Conservation (phyloP, 495 filamentous ascomycete species). For the Margaritispora aquatica region DNA sequence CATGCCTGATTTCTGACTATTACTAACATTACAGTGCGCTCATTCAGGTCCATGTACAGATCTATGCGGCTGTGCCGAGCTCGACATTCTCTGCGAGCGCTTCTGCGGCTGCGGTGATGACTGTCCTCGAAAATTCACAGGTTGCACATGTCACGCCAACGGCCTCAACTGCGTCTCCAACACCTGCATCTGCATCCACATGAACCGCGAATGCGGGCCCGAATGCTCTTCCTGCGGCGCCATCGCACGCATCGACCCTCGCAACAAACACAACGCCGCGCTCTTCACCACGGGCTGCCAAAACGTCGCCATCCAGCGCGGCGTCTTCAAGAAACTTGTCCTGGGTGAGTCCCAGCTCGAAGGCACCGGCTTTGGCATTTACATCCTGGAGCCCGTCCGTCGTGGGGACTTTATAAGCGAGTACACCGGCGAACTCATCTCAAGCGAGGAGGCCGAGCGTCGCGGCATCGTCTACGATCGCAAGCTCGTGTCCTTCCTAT, state of each 20-base stretch:
- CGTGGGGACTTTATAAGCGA: conserved; percentile 60
- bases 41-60: conserved; percentile 21
- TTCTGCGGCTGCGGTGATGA: conserved; percentile 53
- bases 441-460: conserved; percentile 55
- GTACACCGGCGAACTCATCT: conserved; percentile 63
- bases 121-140: conserved; percentile 58
- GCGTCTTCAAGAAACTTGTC: conserved; percentile 49
- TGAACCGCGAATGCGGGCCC: conserved; percentile 60
- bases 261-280: conserved; percentile 46
- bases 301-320: conserved; percentile 57
- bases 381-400: conserved; percentile 49
- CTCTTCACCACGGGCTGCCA: conserved; percentile 46
- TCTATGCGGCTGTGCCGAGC: conserved; percentile 46
- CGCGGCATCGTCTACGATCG: conserved; percentile 59
- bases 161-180: conserved; percentile 16
- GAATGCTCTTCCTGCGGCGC: conserved; percentile 63
- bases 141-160: conserved; percentile 51
- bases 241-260: conserved; percentile 52
- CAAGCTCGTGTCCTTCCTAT: conserved; percentile 56
- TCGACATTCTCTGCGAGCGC: conserved; percentile 58
- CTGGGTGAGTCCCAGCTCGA: conserved; percentile 53
- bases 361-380: conserved; percentile 60
- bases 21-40: conserved; percentile 11
- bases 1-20: neutral
- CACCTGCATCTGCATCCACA: conserved; percentile 19